Conservation (phyloP, 1,284 basidiomycete species). For the Cystobasidium slooffiae region DNA sequence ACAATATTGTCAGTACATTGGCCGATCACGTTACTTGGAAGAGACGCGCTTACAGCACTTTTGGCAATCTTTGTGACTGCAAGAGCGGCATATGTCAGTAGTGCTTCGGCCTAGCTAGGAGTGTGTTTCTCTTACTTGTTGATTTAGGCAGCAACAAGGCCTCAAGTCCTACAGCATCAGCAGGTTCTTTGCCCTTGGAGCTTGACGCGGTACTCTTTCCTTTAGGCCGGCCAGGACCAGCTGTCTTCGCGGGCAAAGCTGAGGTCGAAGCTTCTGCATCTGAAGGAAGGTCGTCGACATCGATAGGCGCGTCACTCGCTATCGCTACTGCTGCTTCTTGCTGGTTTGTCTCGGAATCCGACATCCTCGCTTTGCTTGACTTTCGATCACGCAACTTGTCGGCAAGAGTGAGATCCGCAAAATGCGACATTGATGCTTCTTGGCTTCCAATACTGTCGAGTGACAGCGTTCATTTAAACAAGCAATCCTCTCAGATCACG, state of each 20-base stretch:
- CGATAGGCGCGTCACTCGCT: conserved; percentile 11
- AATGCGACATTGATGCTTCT: neutral
- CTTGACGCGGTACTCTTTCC: conserved; percentile 10
- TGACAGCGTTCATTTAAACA: too few species aligned
- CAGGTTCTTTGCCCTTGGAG: neutral
- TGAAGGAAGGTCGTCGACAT: conserved; percentile 25
- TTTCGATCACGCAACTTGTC: neutral
- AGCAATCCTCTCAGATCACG: too few species aligned
- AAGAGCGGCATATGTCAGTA: neutral
- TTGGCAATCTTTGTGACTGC: conserved; percentile 39
- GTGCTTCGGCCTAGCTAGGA: neutral
- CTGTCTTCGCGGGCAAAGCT: neutral
- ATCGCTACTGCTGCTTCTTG: conserved; percentile 18
- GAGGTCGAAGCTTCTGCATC: conserved; percentile 13
- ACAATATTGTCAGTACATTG: neutral
- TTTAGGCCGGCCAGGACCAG: conserved; percentile 13
- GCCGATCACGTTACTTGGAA: conserved; percentile 9
- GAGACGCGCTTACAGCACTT: conserved; percentile 34
- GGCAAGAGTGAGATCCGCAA: neutral
- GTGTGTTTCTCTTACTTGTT: conserved; percentile 1
- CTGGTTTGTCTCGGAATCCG: neutral
- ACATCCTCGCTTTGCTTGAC: neutral
- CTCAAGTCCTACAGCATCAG: conserved; percentile 6
- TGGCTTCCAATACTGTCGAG: neutral
- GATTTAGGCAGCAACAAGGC: conserved; percentile 26